phyloP scores from a whole-genome alignment of 2,329 filamentous ascomycete species.

The Fusarium fracticaudum region DNA sequence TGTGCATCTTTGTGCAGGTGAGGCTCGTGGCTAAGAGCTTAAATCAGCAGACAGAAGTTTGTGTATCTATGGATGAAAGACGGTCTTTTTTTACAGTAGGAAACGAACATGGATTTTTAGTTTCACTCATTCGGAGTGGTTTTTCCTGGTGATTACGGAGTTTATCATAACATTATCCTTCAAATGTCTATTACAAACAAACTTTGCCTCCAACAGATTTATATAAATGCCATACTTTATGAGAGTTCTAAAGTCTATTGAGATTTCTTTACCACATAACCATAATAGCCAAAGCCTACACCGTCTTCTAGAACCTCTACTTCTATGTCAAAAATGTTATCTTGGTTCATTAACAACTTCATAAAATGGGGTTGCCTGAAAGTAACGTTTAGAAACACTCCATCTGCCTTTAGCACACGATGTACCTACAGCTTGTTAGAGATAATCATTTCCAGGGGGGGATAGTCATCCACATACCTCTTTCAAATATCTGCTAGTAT shows the following conservation, averaged over 20 bases:
- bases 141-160: background rate
- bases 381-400: background rate
- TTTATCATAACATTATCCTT: too few relatives aligned
- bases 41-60: too few relatives aligned
- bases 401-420: background rate
- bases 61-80: background rate
- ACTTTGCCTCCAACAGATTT: background rate
- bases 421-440: background rate
- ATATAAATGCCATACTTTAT: background rate
- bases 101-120: background rate
- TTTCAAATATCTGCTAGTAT: background rate
- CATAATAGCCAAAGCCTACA: background rate
- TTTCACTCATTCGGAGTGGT: fast-evolving
- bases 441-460: fast-evolving
- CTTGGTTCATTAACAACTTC: background rate
- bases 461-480: background rate
- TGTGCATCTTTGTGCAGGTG: too few relatives aligned
- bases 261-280: background rate
- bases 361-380: conserved; percentile 4
- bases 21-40: too few relatives aligned
- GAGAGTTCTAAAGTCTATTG: background rate
- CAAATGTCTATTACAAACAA: background rate
- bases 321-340: background rate
- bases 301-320: background rate
- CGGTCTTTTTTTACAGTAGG: background rate